These are phyloP conservation scores for Ruellia speciosa DNA, from an alignment of 305 asterid genomes.

Conservation along the genomic window DNA sequence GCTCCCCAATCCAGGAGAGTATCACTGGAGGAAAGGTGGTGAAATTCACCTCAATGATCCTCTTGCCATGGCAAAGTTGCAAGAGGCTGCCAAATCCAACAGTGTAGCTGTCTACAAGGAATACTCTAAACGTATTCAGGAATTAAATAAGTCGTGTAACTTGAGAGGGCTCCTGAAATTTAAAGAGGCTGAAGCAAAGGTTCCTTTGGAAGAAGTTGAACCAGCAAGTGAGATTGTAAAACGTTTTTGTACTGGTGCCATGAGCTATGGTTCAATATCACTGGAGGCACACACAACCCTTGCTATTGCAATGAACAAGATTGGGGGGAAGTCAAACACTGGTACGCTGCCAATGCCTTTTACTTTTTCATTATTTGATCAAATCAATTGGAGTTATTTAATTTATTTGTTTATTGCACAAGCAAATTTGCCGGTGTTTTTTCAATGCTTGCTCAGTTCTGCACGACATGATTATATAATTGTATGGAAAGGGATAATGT, in stretches of 20 bases:
- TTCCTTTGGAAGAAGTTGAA: constrained; percentile 87
- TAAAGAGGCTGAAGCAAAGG: constrained; percentile 48
- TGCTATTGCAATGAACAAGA: constrained; percentile 87
- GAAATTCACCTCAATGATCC: constrained; percentile 96
- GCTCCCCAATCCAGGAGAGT: constrained; percentile 96
- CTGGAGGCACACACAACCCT: constrained; percentile 93
- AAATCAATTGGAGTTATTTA: too few relatives aligned
- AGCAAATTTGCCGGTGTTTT: too few relatives aligned
- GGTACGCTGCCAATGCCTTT: constrained; percentile 33
- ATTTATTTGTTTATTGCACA: too few relatives aligned
- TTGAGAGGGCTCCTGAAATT: constrained; percentile 92
- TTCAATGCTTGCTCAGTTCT: too few relatives aligned
- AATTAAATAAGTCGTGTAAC: constrained; percentile 80
- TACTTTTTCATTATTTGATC: too few relatives aligned
- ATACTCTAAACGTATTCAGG: constrained; percentile 78
- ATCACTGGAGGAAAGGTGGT: constrained; percentile 98
- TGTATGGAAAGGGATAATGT: too few relatives aligned
- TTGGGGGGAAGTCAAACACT: constrained; percentile 96
- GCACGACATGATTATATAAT: too few relatives aligned
- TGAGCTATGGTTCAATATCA: constrained; percentile 98
- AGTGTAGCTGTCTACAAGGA: constrained; percentile 94
- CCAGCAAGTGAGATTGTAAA: constrained; percentile 94
- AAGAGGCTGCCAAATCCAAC: constrained; percentile 86
- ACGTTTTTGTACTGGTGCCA: constrained; percentile 93
- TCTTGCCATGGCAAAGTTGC: constrained; percentile 88